Base-by-base conservation (phyloP, 1,284 basidiomycete genomes). In the Fomitopsis schrenkii region DNA sequence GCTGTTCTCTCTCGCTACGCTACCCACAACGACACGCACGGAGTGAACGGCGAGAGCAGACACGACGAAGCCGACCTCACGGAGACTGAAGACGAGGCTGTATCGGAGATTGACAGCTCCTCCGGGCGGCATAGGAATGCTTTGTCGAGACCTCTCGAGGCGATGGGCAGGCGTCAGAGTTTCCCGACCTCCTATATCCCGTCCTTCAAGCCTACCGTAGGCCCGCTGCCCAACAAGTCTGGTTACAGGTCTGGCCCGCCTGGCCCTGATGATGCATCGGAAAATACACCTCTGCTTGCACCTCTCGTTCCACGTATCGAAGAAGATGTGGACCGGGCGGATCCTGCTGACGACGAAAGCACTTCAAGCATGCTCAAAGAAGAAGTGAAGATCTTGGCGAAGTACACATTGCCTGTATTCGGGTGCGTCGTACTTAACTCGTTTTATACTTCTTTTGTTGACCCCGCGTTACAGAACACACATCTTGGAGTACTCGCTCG, bases 401-500 rank as follows among this genome's bases (percentile, higher is more conserved):
- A 80, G 70, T 93, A 89, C 71, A 83, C 89, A 12, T 70, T 86
- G 22, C 91, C 91, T 3, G 83, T 91, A 38, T 85, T 86, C 64
- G 82, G 82, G 86, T 88, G 59, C 58, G 82, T 78, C 56, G 22
- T 58, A 58, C 3, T 6, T 1, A 10, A 46, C n/a, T 36, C 38
- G 19, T 28, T n/a, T 33, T 35, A 14, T 38, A 22, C 17, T 2
- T 28, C 40, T 7, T 22, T 2, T 10, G 26, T 40, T 22, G 15
- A 59, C 14, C 19, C 33, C 10, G 14, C 12, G 7, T 2, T 19
- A 56, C 64, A 91, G 91, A 9, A 90, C 91, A 0, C 90, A 93
- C 68, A 62, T 92, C 12, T 77, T 86, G 26, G 91, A 93, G 71
- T 91, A 91, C 70, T 89, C 86, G 33, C 82, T 93, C 35, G 80